These are phyloP conservation scores for Emericellopsis terricola DNA, from an alignment of 495 filamentous ascomycete species.

Conservation along the genomic window DNA sequence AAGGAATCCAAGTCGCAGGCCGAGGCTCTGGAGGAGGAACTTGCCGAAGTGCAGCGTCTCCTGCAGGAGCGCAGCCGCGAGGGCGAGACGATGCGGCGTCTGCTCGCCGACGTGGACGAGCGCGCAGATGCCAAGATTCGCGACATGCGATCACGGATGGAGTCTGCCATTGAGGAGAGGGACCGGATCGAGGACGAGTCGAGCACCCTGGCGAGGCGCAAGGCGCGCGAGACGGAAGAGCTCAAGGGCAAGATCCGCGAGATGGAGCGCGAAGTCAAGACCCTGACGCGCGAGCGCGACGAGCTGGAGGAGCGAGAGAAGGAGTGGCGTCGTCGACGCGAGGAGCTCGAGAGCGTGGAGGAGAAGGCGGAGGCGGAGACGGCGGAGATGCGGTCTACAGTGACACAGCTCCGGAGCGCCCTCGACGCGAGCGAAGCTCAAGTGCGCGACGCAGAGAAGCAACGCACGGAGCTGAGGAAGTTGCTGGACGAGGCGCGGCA, in stretches of 20 bases:
- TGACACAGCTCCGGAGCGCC: constrained; percentile 58
- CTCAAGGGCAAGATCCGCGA: constrained; percentile 61
- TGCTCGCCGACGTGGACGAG: constrained; percentile 74
- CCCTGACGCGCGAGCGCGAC: constrained; percentile 52
- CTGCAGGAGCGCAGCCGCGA: constrained; percentile 88
- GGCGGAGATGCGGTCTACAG: constrained; percentile 54
- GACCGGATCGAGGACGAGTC: constrained; percentile 87
- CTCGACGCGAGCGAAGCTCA: constrained; percentile 80
- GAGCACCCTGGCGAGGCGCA: constrained; percentile 52
- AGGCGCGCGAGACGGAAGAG: constrained; percentile 74
- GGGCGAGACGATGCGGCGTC: constrained; percentile 81
- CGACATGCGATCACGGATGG: constrained; percentile 82
- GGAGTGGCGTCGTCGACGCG: constrained; percentile 47
- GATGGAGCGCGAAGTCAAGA: constrained; percentile 54
- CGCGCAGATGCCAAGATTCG: constrained; percentile 60
- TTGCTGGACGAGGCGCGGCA: constrained; percentile 59
- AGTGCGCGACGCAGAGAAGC: constrained; percentile 60
- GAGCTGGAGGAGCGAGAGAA: constrained; percentile 43
- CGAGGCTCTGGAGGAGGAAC: constrained; percentile 85
- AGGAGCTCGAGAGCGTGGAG: constrained; percentile 53
- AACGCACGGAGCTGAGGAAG: constrained; percentile 56
- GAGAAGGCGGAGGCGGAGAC: constrained; percentile 53
- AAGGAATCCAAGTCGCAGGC: constrained; percentile 70
- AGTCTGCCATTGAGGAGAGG: constrained; percentile 74
- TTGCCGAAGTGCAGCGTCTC: constrained; percentile 71